Percentiles rank a stretch among this genome's conserved stretches.
Evolutionary conservation across 2,329 filamentous ascomycete genomes (phyloP).

Genomic region (Dothistroma pini): DNA sequence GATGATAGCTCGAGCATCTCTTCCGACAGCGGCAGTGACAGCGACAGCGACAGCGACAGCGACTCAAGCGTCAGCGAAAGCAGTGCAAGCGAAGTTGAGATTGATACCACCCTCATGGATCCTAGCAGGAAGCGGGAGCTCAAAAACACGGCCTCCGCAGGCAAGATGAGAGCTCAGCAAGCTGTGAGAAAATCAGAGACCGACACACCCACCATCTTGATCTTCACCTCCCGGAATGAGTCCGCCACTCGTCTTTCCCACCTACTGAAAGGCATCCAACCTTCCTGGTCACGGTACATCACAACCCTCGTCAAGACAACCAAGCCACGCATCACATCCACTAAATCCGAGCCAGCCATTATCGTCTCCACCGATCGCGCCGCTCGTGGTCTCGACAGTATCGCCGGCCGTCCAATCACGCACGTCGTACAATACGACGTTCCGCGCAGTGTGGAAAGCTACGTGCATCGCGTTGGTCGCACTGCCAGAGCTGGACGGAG

Average conservation of each 20-base stretch:
- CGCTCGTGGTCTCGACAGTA: conserved; percentile 74
- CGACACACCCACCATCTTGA: conserved; percentile 53
- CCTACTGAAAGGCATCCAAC: conserved; percentile 53
- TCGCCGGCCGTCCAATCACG: conserved; percentile 56
- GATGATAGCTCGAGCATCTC: conserved; percentile 12
- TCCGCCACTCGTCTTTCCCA: conserved; percentile 80
- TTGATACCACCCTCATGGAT: neutral
- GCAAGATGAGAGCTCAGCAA: conserved; percentile 5
- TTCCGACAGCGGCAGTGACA: neutral
- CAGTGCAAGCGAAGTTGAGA: neutral
- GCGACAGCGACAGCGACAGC: conserved; percentile 7
- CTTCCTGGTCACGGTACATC: conserved; percentile 26
- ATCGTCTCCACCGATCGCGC: conserved; percentile 85
- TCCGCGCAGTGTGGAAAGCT: conserved; percentile 73
- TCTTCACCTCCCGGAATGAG: conserved; percentile 91
- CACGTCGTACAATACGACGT: conserved; percentile 95
- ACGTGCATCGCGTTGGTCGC: conserved; percentile 87
- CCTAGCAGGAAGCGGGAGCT: neutral
- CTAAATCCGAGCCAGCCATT: conserved; percentile 67
- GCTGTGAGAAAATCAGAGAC: neutral
- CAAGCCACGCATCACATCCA: conserved; percentile 53
- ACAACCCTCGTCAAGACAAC: conserved; percentile 54
- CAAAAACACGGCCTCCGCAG: conserved; percentile 9
- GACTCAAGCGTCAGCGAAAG: neutral
- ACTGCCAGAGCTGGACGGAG: conserved; percentile 76